Percentiles rank a stretch among this genome's conserved stretches.
Evolutionary conservation across 257 asterid species (phyloP).

Genomic region (Solanum microdontum): DNA sequence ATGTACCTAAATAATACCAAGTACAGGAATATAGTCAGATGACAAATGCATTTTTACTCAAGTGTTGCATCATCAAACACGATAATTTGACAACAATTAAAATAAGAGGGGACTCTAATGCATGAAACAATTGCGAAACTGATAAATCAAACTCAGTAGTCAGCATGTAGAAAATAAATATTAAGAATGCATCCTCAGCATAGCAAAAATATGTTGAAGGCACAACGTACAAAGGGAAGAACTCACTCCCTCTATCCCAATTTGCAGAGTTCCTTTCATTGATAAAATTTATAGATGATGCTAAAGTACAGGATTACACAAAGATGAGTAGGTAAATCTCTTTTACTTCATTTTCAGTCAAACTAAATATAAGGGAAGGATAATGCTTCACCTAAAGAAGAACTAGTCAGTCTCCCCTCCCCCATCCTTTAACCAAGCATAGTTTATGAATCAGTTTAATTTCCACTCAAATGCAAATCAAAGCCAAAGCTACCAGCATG

Average conservation of each 20-base stretch:
- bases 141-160: neutral
- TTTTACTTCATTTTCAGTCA: neutral
- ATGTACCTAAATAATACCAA: constrained; percentile 53
- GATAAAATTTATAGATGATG: neutral
- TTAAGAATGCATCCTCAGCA: neutral
- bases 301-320: neutral
- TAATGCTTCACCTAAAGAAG: neutral
- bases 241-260: neutral
- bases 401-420: neutral
- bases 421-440: neutral
- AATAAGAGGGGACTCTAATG: neutral
- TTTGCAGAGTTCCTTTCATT: neutral
- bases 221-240: neutral
- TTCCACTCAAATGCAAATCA: neutral
- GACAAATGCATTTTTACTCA: neutral
- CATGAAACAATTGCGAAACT: neutral
- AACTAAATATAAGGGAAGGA: neutral
- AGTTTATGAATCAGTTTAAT: neutral
- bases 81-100: neutral
- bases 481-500: neutral
- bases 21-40: neutral
- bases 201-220: neutral
- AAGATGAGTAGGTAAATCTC: neutral
- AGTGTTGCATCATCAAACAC: neutral
- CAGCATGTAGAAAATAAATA: neutral